These are phyloP conservation scores for Cenchrus americanus DNA, from an alignment of 176 grass and related monocot species.

Conservation along the genomic window DNA sequence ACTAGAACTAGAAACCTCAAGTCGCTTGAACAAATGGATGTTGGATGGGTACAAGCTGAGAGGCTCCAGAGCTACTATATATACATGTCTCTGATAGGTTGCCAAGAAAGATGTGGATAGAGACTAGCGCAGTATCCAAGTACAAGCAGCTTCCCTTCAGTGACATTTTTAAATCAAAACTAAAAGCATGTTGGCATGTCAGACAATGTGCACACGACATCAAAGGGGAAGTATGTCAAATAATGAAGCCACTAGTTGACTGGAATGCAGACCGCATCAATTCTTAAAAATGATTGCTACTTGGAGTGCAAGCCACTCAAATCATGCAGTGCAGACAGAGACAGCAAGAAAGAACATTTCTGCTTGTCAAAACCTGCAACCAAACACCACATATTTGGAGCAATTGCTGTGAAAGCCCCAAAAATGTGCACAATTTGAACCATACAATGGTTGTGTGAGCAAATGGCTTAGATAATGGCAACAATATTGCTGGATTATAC, in stretches of 20 bases:
- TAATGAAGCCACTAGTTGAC: not conserved
- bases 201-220: not conserved
- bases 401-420: not conserved
- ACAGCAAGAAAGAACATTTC: not conserved
- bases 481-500: not conserved
- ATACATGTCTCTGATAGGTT: not conserved
- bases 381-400: not conserved
- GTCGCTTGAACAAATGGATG: not conserved
- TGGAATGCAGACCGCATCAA: not conserved
- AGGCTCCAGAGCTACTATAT: conserved; percentile 29
- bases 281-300: not conserved
- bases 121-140: conserved; percentile 32
- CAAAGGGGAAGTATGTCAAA: not conserved
- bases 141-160: conserved; percentile 44
- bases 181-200: not conserved
- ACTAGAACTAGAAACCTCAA: conserved; percentile 17
- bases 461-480: not conserved
- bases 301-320: conserved; percentile 41
- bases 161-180: not conserved
- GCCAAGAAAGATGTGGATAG: not conserved
- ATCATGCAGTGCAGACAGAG: not conserved
- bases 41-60: not conserved
- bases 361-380: conserved; percentile 1
- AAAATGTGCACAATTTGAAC: not conserved
- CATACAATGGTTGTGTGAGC: not conserved